Evolutionary conservation across 768 basidiomycete genomes (phyloP).

Genomic region (Pisolithus marmoratus): DNA sequence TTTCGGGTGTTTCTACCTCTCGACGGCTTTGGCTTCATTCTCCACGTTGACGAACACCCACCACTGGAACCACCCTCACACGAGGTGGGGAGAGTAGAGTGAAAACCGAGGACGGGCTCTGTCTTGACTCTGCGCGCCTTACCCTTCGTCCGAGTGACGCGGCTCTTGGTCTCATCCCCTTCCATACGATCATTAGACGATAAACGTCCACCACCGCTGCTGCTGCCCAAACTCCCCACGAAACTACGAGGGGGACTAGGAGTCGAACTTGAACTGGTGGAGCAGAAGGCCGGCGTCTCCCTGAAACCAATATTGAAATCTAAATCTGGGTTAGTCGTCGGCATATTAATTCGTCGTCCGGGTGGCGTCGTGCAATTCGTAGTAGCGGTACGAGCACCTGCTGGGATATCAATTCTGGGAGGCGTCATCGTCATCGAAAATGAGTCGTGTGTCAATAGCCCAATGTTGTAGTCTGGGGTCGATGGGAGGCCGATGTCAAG

Average conservation of each 20-base stretch:
- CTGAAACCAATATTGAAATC: conserved; percentile 8
- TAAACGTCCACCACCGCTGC: conserved; percentile 3
- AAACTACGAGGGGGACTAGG: conserved; percentile 18
- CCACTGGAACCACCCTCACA: too few species aligned
- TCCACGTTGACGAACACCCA: neutral
- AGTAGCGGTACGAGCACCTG: too few species aligned
- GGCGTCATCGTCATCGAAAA: neutral
- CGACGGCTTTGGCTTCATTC: neutral
- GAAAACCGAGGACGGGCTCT: conserved; percentile 8
- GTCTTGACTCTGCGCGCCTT: conserved; percentile 3
- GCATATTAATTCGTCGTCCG: neutral
- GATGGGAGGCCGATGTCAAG: conserved; percentile 10
- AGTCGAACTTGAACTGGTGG: conserved; percentile 11
- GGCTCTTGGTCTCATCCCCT: conserved; percentile 11
- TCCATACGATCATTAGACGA: conserved; percentile 6
- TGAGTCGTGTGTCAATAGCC: neutral
- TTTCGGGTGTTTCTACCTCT: neutral
- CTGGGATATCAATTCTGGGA: neutral
- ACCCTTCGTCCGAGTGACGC: neutral
- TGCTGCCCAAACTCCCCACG: conserved; percentile 5
- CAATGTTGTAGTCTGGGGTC: neutral
- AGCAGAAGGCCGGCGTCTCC: conserved; percentile 10
- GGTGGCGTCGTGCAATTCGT: neutral
- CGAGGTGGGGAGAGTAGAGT: neutral
- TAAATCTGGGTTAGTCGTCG: conserved; percentile 17